A percentile compares a stretch with the other conserved stretches of the same genome.
Evolutionary conservation across 257 asterid genomes (phyloP).

Genomic region (Lantana camara): DNA sequence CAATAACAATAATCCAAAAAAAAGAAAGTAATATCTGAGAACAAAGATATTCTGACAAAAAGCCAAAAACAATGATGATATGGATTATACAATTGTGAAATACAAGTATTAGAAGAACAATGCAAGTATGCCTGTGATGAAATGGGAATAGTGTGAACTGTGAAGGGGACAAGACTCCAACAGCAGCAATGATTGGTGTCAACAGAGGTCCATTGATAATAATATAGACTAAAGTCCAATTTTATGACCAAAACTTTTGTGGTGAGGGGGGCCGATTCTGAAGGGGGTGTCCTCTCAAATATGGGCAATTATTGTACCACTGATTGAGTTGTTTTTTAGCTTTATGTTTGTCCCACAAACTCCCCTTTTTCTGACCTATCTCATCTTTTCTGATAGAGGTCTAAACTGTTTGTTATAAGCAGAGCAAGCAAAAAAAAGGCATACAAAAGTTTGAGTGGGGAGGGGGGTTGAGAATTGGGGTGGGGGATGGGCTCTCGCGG

Average conservation of each 20-base stretch:
- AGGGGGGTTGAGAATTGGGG: neutral
- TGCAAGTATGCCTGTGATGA: neutral
- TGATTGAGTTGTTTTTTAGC: conserved; percentile 36
- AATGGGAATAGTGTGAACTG: conserved; percentile 33
- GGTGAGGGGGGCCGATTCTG: conserved; percentile 26
- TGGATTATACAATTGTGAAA: no score
- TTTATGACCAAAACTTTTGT: no score
- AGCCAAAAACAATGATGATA: no score
- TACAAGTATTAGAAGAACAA: no score
- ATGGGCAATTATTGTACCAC: conserved; percentile 42
- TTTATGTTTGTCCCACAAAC: conserved; percentile 21
- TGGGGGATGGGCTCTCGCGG: neutral
- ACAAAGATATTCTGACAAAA: no score
- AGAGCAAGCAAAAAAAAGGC: neutral
- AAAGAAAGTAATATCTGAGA: no score
- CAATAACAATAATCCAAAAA: no score
- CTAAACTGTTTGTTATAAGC: neutral
- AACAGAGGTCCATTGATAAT: conserved; percentile 24
- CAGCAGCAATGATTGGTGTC: conserved; percentile 53
- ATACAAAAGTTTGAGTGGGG: neutral
- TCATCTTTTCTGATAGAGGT: conserved; percentile 9
- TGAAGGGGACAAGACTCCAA: conserved; percentile 51
- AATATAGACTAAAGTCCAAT: no score
- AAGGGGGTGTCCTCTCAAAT: conserved; percentile 24
- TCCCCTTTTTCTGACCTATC: conserved; percentile 25